Percentiles rank a stretch among this genome's conserved stretches.
These are phyloP conservation scores for Sonneratia alba DNA, from an alignment of 345 rosid genomes.

Conservation along the genomic window DNA sequence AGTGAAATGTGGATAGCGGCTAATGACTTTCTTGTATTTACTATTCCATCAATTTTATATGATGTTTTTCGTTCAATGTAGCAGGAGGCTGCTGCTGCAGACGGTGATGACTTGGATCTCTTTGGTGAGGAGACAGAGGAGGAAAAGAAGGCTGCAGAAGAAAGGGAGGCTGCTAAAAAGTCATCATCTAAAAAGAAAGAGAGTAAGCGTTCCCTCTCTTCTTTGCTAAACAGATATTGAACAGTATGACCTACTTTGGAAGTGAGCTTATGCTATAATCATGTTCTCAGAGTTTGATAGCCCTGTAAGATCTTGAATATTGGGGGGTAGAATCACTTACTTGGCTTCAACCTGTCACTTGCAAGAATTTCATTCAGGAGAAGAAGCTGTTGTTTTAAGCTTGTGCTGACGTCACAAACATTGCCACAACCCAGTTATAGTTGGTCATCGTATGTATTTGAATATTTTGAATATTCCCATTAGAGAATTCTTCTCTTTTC, in stretches of 20 bases:
- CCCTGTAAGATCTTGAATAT: not conserved
- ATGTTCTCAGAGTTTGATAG: not conserved
- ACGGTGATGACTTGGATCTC: constrained; percentile 78
- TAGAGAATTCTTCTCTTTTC: not conserved
- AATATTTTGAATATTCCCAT: not conserved
- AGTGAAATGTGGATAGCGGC: not conserved
- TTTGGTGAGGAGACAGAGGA: constrained; percentile 96
- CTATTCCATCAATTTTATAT: not conserved
- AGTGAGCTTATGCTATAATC: not conserved
- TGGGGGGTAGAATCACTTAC: not conserved
- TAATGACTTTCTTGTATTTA: not conserved
- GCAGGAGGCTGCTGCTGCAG: constrained; percentile 44
- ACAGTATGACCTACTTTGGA: no score
- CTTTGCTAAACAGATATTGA: not conserved
- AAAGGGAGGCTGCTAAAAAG: constrained; percentile 78
- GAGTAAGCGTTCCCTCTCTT: constrained; percentile 5
- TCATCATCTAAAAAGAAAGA: constrained; percentile 18
- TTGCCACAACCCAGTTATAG: not conserved
- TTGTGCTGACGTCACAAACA: not conserved
- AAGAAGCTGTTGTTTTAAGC: not conserved
- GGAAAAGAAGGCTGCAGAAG: constrained; percentile 86
- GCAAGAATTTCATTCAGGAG: not conserved
- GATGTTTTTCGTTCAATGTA: not conserved
- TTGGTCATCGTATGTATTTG: not conserved
- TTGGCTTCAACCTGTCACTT: not conserved